Base-by-base conservation (phyloP, 495 filamentous ascomycete genomes). In the Letharia columbiana region DNA sequence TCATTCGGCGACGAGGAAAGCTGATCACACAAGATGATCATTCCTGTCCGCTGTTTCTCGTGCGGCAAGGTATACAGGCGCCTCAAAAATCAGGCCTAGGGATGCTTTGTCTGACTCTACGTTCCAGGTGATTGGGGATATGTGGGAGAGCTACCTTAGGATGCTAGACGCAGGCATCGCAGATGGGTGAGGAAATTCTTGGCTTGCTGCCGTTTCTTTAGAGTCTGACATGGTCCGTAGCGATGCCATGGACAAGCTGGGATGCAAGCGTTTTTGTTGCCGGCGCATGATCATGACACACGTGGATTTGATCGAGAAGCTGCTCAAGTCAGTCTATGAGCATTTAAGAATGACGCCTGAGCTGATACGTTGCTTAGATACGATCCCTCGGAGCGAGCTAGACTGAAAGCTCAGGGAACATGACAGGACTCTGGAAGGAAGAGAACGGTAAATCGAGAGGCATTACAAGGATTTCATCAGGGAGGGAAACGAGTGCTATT, bases 271-370 rank as follows among this genome's bases (percentile, higher is more conserved):
- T 45, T 98, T 98, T 79, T 98, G 94, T 81, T 98, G 94, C 78
- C 89, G 94, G 58, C 86, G 94, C 74, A 98, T 98, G 94, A 82
- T 98, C 71, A 96, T 98, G 91, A 98, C 94, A n/a, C 94, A 98
- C 75, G 95, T 98, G 68, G 94, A 98, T 74, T 80, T 98, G 62
- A 98, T 98, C 68, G 94, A 98, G 83, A 98, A 98, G 81, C 84
- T 98, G 28, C 83, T 98, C 35, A 91, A 93, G 92, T 98, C 84
- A 71, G 83, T 68, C 5, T 45, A 17, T 41, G 47, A 13, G 64
- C 12, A 6, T 60, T 33, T 28, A 41, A 13, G 10, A 4, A n/a
- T 4, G 28, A 41, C 9, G 49, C 11, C 11, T 62, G 8, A n/a
- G 41, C 52, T 65, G n/a, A 66, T 61, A 28, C 31, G 44, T 4